Conservation (phyloP, 2,329 filamentous ascomycete genomes). For the Orbilia oligospora region DNA sequence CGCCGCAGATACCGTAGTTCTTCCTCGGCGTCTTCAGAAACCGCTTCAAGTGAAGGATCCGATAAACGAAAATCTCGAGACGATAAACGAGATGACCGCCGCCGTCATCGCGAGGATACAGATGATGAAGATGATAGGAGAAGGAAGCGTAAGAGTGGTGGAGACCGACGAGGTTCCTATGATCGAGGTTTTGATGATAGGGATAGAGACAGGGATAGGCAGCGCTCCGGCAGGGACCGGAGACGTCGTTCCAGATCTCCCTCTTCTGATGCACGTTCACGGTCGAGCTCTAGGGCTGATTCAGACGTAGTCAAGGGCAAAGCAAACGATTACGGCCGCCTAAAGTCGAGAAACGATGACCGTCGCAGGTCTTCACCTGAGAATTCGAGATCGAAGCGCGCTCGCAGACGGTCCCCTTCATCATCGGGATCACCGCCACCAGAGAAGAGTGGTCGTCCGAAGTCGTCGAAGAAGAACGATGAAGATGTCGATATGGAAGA, state of each 20-base stretch:
- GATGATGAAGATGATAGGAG: constrained; percentile 44
- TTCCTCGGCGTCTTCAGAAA: constrained; percentile 61
- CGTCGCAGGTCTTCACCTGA: constrained; percentile 46
- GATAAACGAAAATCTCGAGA: constrained; percentile 24
- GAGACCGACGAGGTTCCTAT: constrained; percentile 43
- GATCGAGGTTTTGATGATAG: constrained; percentile 39
- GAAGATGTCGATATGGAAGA: constrained; percentile 59
- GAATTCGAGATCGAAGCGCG: constrained; percentile 46
- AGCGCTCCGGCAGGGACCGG: constrained; percentile 39
- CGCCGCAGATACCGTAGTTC: constrained; percentile 47
- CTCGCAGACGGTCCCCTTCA: constrained; percentile 53
- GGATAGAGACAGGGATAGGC: constrained; percentile 43
- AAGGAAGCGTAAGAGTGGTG: constrained; percentile 37
- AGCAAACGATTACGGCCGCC: constrained; percentile 53
- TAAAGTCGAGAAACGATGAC: constrained; percentile 46
- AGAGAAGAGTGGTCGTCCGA: constrained; percentile 37
- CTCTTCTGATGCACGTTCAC: constrained; percentile 58
- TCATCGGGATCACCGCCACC: constrained; percentile 46
- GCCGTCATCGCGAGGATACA: constrained; percentile 44
- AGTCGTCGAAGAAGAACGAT: constrained; percentile 39
- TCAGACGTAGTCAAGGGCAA: constrained; percentile 56
- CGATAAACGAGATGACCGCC: constrained; percentile 47
- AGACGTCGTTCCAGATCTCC: constrained; percentile 55
- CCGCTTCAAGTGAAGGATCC: constrained; percentile 61
- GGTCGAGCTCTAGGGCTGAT: constrained; percentile 56